Evolutionary conservation across 2,329 filamentous ascomycete genomes (phyloP).

Genomic region (Sporothrix curviconia): DNA sequence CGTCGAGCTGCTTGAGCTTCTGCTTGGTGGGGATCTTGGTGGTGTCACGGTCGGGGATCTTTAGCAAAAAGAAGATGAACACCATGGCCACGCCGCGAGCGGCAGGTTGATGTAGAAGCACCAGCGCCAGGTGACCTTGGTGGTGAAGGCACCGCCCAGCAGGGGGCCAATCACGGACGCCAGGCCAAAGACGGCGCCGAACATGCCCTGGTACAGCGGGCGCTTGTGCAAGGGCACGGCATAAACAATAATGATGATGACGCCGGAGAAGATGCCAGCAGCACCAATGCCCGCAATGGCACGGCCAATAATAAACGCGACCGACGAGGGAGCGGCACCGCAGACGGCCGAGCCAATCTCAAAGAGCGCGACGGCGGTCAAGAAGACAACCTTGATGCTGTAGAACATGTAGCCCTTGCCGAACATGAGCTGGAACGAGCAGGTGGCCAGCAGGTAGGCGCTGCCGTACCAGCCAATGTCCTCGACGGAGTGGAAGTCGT

Average conservation of each 20-base stretch:
- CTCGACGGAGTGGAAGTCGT: slow-evolving; percentile 18
- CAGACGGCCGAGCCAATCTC: slow-evolving; percentile 36
- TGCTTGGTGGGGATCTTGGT: slow-evolving; percentile 20
- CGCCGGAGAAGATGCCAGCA: slow-evolving; percentile 34
- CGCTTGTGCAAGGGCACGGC: slow-evolving; percentile 29
- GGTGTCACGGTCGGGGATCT: slow-evolving; percentile 22
- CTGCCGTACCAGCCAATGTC: slow-evolving; percentile 22
- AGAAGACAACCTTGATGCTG: slow-evolving; percentile 29
- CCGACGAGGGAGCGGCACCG: slow-evolving; percentile 33
- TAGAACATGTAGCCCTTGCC: slow-evolving; percentile 36
- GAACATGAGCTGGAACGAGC: slow-evolving; percentile 31
- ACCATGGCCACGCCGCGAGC: slow-evolving; percentile 29
- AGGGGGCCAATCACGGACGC: slow-evolving; percentile 32
- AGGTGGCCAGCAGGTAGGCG: slow-evolving; percentile 19
- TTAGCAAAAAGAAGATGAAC: slow-evolving; percentile 26
- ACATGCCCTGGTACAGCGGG: slow-evolving; percentile 31
- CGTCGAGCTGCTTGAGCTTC: slow-evolving; percentile 31
- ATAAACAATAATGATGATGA: slow-evolving; percentile 30
- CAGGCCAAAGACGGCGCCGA: slow-evolving; percentile 33
- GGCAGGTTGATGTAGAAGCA: slow-evolving; percentile 37
- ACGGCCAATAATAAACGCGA: slow-evolving; percentile 37
- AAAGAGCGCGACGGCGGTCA: slow-evolving; percentile 29
- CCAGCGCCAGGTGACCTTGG: slow-evolving; percentile 32
- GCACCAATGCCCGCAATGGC: slow-evolving; percentile 34
- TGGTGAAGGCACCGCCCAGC: slow-evolving; percentile 34